Evolutionary conservation across 2,329 filamentous ascomycete genomes (phyloP), one percentile per base, ranked within the genome.

Genomic region (Colletotrichum musicola): DNA sequence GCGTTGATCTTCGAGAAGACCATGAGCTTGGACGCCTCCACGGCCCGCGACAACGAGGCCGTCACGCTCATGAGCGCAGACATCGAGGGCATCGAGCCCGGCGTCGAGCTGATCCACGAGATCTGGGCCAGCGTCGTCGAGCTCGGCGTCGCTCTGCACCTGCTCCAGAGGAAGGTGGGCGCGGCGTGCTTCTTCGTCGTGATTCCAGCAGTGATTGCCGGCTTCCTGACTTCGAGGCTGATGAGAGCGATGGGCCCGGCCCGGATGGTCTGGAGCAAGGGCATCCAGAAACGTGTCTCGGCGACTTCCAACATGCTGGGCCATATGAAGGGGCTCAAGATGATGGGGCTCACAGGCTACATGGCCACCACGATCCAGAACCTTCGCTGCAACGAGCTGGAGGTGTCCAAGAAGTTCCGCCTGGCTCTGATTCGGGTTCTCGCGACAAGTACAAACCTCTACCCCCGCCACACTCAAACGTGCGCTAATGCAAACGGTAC

Each of bases 1-100:
- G 81, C 83, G 0, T 75, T 87, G 71, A 81, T 89, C 2, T 88
- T 84, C 72, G 79, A 81, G 16, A 84, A 84, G 71, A 84, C 82
- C 0, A 64, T 83, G 0, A 71, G 73, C 0, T 63, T 83, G 16
- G 74, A 74, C 10, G 72, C 74, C 0, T 42, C 40, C 13, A 42
- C 74, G 0, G 40, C 40, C 14, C 40, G 40, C 40, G 40, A 42
- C 16, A 42, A 42, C 16, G 68, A 71, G 5, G 74, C 72, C 3
- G 57, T 76, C 56, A 75, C 73, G 1, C 55, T 77, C 51, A 70
- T 77, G 30, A 72, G 74, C 20, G 73, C 74, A 18, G 75, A 77
- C 53, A 68, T 74, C 16, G 72, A 76, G 25, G 68, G 64, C n/a
- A 74, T 77, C 46, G 69, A 62, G 16, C 20, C 71, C 2, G 67